Evolutionary conservation across 2,329 filamentous ascomycete species (phyloP).

Genomic region (Beauveria asiatica): DNA sequence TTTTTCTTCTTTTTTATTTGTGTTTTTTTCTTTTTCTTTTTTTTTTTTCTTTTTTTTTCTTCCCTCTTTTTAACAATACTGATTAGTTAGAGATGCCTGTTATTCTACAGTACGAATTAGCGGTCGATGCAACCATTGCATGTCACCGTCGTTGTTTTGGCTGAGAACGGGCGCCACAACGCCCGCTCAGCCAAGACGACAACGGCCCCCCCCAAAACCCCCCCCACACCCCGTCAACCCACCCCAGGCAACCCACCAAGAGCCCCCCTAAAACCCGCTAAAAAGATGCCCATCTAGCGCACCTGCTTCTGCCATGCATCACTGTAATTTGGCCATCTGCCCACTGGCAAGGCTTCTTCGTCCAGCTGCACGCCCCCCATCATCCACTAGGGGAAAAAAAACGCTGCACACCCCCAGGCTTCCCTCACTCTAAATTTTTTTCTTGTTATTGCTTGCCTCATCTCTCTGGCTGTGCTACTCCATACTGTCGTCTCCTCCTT

Average conservation of each 20-base stretch:
- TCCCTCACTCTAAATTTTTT: not conserved
- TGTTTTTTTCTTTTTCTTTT: not conserved
- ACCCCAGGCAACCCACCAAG: not conserved
- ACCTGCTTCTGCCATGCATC: conserved; percentile 2
- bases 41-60: not conserved
- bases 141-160: too few species aligned
- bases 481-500: not conserved
- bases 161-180: too few species aligned
- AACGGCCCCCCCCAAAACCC: too few species aligned
- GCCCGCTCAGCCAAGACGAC: too few species aligned
- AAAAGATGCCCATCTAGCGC: not conserved
- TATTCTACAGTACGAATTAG: too few species aligned
- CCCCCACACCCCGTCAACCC: not conserved
- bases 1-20: too few species aligned
- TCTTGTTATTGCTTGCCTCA: conserved; percentile 3
- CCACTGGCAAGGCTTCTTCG: not conserved
- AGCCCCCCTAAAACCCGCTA: not conserved
- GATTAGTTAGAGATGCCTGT: too few species aligned
- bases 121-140: too few species aligned
- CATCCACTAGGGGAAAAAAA: not conserved
- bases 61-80: too few species aligned
- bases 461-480: not conserved
- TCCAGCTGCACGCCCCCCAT: not conserved
- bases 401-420: not conserved
- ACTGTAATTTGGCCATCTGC: conserved; percentile 7